Percentiles rank a stretch among this genome's conserved stretches.
Evolutionary conservation across 2,329 filamentous ascomycete species (phyloP).

Genomic region (Ophiostoma fasciatum): DNA sequence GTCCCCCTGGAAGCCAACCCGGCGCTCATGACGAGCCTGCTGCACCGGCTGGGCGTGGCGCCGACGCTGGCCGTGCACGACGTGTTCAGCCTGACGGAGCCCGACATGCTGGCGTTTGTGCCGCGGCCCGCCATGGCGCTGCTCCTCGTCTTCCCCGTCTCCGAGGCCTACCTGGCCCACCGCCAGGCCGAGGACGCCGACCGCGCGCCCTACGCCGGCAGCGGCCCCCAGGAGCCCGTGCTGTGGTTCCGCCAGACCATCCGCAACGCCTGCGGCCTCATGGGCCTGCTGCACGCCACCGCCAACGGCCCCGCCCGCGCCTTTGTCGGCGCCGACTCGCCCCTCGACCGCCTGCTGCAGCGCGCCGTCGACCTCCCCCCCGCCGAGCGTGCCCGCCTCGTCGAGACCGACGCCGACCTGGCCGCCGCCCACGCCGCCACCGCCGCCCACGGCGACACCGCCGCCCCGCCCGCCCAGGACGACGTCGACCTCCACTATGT

Average conservation of each 20-base stretch:
- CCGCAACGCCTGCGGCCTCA: slow-evolving; percentile 80
- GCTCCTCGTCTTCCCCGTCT: slow-evolving; percentile 83
- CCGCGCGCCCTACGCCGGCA: slow-evolving; percentile 48
- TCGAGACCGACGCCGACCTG: slow-evolving; percentile 63
- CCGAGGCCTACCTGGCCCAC: slow-evolving; percentile 60
- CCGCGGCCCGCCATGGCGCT: slow-evolving; percentile 79
- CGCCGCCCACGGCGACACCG: slow-evolving; percentile 62
- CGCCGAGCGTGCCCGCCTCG: slow-evolving; percentile 48
- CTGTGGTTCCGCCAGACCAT: slow-evolving; percentile 95
- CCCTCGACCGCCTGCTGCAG: slow-evolving; percentile 49
- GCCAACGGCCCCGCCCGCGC: slow-evolving; percentile 57
- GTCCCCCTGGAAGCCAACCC: slow-evolving; percentile 62
- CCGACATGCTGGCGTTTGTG: slow-evolving; percentile 70
- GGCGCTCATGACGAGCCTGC: slow-evolving; percentile 69
- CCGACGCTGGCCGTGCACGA: slow-evolving; percentile 67
- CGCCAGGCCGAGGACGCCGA: slow-evolving; percentile 58
- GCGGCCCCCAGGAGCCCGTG: slow-evolving; percentile 57
- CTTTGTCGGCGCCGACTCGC: slow-evolving; percentile 42
- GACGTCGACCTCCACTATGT: slow-evolving; percentile 92
- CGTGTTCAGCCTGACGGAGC: slow-evolving; percentile 80
- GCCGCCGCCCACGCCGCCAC: slow-evolving; percentile 67
- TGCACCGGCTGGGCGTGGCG: slow-evolving; percentile 75
- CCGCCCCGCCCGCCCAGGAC: slow-evolving; percentile 62
- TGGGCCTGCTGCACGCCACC: slow-evolving; percentile 72
- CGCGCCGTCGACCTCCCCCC: slow-evolving; percentile 58